Evolutionary conservation across 176 grass and related monocot species (phyloP).

Genomic region (Zoysia japonica): DNA sequence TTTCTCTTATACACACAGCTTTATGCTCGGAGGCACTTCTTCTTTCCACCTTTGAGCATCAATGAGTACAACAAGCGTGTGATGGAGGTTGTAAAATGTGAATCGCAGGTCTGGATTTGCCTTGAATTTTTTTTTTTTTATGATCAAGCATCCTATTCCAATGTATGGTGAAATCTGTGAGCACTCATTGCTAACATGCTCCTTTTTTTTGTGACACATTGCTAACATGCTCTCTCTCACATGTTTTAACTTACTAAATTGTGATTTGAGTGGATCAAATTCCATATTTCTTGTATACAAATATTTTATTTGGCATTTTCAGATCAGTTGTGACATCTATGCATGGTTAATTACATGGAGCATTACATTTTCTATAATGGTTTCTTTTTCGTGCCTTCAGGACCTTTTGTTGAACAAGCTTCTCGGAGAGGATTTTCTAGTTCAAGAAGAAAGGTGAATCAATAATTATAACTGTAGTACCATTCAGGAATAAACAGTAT

Average conservation of each 20-base stretch:
- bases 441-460: slow-evolving; percentile 89
- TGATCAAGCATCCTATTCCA: slow-evolving; percentile 7
- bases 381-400: slow-evolving; percentile 45
- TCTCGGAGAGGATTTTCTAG: slow-evolving; percentile 83
- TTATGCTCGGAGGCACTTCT: slow-evolving; percentile 93
- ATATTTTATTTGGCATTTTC: slow-evolving; percentile 6
- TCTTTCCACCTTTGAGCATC: slow-evolving; percentile 91
- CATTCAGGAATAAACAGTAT: neutral
- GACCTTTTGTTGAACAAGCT: slow-evolving; percentile 94
- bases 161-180: neutral
- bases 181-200: neutral
- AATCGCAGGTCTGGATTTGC: slow-evolving; percentile 67
- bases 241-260: slow-evolving; percentile 31
- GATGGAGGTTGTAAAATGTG: slow-evolving; percentile 91
- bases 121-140: slow-evolving; percentile 25
- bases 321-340: neutral
- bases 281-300: neutral
- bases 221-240: neutral
- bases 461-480: neutral
- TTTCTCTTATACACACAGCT: slow-evolving; percentile 52
- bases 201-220: too few species aligned
- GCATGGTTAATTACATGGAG: neutral
- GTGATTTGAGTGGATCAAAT: slow-evolving; percentile 11
- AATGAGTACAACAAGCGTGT: slow-evolving; percentile 94
- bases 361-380: slow-evolving; percentile 22